Evolutionary conservation across 2,329 filamentous ascomycete genomes (phyloP).

Genomic region (Neurospora crassa): DNA sequence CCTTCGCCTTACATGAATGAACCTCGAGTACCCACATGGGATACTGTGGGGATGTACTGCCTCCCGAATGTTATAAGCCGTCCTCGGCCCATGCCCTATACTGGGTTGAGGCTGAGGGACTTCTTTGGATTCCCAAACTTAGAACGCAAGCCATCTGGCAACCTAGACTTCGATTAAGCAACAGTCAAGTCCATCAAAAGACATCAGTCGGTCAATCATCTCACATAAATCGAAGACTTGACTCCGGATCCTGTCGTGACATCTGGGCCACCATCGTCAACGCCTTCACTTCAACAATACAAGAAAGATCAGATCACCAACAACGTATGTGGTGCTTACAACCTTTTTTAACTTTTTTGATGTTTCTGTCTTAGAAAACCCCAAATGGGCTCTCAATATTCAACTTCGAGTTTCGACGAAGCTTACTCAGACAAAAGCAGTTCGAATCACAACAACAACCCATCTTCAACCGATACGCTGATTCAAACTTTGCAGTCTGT

Average conservation of each 20-base stretch:
- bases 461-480: constrained; percentile 16
- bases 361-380: constrained; percentile 2
- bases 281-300: background rate
- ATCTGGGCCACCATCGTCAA: constrained; percentile 4
- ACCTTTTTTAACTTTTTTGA: constrained; percentile 3
- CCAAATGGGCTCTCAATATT: constrained; percentile 16
- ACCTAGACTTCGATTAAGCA: background rate
- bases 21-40: constrained; percentile 8
- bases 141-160: background rate
- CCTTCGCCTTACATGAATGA: constrained; percentile 9
- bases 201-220: background rate
- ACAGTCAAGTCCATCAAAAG: background rate
- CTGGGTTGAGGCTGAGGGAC: constrained; percentile 18
- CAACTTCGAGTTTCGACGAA: constrained; percentile 11
- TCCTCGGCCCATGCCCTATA: constrained; percentile 15
- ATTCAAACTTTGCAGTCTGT: constrained; percentile 16
- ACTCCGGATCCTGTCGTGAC: background rate
- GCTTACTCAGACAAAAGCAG: constrained; percentile 20
- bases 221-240: constrained; percentile 14
- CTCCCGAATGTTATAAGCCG: constrained; percentile 16
- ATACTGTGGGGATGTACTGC: constrained; percentile 18
- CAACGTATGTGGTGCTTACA: constrained; percentile 18
- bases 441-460: constrained; percentile 15
- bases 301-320: constrained; percentile 1
- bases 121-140: constrained; percentile 9